These are phyloP conservation scores for Rugosomyces carneus DNA, from an alignment of 1,284 basidiomycete genomes.

Conservation along the genomic window DNA sequence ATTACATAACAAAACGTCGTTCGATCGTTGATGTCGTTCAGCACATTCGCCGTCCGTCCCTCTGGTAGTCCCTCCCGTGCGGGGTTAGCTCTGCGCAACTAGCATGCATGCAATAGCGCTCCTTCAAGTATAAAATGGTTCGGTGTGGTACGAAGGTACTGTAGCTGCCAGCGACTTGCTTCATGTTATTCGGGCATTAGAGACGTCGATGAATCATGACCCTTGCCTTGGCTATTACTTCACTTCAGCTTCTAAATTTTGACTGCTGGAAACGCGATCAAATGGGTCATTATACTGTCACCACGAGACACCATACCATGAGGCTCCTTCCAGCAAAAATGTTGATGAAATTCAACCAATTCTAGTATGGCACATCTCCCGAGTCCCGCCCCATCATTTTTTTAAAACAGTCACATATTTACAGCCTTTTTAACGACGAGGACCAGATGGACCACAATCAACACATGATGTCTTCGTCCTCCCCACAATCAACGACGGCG, in stretches of 20 bases:
- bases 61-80: too few relatives aligned
- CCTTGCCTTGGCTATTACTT: not conserved
- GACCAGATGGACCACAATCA: not conserved
- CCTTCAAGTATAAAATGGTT: too few relatives aligned
- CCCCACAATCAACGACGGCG: not conserved
- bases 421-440: not conserved
- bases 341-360: too few relatives aligned
- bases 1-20: slow-evolving; percentile 3
- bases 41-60: too few relatives aligned
- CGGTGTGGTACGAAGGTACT: too few relatives aligned
- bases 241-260: not conserved
- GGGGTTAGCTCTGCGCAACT: too few relatives aligned
- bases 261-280: not conserved
- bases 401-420: not conserved
- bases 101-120: too few relatives aligned
- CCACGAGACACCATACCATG: not conserved
- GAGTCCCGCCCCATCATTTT: too few relatives aligned
- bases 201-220: not conserved
- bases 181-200: not conserved
- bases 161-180: too few relatives aligned
- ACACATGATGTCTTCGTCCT: not conserved
- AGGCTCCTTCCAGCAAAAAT: too few relatives aligned
- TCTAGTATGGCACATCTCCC: too few relatives aligned
- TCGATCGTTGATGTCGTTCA: not conserved
- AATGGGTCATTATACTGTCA: not conserved